Conservation (phyloP, 129 eudicot species). For the Smallanthus sonchifolius region DNA sequence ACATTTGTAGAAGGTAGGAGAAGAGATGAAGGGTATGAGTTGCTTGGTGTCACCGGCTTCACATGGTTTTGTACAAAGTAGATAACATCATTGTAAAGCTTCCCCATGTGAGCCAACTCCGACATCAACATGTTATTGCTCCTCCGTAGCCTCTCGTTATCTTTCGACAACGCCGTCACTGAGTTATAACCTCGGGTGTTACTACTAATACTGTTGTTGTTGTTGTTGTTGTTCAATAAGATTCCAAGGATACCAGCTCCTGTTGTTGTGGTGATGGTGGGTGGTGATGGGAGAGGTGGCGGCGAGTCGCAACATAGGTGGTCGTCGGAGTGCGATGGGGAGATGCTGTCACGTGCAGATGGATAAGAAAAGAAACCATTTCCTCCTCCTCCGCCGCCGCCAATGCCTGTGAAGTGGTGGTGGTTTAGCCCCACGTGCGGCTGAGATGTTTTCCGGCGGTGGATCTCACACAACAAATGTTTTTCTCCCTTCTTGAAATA, state of each 20-base stretch:
- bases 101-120: slow-evolving; percentile 85
- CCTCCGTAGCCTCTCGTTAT: slow-evolving; percentile 76
- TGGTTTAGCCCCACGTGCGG: slow-evolving; percentile 54
- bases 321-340: slow-evolving; percentile 85
- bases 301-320: slow-evolving; percentile 43
- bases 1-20: slow-evolving; percentile 18
- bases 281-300: slow-evolving; percentile 50
- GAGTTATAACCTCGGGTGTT: slow-evolving; percentile 16
- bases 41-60: slow-evolving; percentile 68
- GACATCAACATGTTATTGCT: slow-evolving; percentile 82
- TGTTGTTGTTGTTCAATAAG: slow-evolving; percentile 7
- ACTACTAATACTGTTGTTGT: background rate
- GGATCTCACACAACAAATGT: slow-evolving; percentile 85
- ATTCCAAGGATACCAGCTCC: slow-evolving; percentile 10
- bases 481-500: slow-evolving; percentile 84
- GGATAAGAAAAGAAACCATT: slow-evolving; percentile 45
- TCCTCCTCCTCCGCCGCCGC: slow-evolving; percentile 7
- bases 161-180: slow-evolving; percentile 63
- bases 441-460: slow-evolving; percentile 82
- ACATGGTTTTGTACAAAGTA: slow-evolving; percentile 93
- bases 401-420: slow-evolving; percentile 43
- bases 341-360: slow-evolving; percentile 55
- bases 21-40: slow-evolving; percentile 43
- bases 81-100: slow-evolving; percentile 83
- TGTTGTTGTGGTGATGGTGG: slow-evolving; percentile 16